Percentiles rank a stretch among this genome's conserved stretches.
These are phyloP conservation scores for Chimonanthus praecox DNA, from an alignment of 164 flowering plant species.

Conservation along the genomic window DNA sequence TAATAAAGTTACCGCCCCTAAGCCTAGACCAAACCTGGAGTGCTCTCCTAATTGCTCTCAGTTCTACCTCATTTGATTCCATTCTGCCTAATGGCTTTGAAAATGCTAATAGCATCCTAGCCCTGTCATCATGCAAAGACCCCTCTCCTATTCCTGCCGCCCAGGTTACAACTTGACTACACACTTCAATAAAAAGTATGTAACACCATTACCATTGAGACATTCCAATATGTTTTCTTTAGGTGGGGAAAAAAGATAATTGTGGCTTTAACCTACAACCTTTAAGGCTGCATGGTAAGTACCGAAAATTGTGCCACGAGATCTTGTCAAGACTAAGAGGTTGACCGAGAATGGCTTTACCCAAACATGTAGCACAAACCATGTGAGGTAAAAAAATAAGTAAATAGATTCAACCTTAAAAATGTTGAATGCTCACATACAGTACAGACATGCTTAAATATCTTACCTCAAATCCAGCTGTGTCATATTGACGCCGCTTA, in stretches of 20 bases:
- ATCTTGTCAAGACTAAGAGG: neutral
- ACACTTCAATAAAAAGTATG: neutral
- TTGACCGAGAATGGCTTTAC: neutral
- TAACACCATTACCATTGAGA: neutral
- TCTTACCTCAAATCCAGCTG: conserved; percentile 90
- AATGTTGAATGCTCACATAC: neutral
- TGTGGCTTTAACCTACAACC: too few species aligned
- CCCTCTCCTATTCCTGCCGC: too few species aligned
- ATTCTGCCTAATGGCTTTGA: too few species aligned
- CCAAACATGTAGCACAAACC: neutral
- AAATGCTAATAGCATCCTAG: too few species aligned
- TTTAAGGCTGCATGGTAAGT: too few species aligned
- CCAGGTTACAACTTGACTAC: neutral
- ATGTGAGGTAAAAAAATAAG: neutral
- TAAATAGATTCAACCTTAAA: neutral
- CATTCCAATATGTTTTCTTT: neutral
- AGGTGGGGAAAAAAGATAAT: too few species aligned
- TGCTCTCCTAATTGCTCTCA: too few species aligned
- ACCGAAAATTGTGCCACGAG: neutral
- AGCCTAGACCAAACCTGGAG: too few species aligned
- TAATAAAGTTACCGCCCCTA: too few species aligned
- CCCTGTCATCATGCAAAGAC: too few species aligned
- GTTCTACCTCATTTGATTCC: too few species aligned
- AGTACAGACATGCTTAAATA: neutral
- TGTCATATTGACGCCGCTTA: conserved; percentile 79